Percentiles rank a stretch among this genome's conserved stretches.
Evolutionary conservation across 2,329 filamentous ascomycete species (phyloP).

Genomic region (Fusarium equiseti): DNA sequence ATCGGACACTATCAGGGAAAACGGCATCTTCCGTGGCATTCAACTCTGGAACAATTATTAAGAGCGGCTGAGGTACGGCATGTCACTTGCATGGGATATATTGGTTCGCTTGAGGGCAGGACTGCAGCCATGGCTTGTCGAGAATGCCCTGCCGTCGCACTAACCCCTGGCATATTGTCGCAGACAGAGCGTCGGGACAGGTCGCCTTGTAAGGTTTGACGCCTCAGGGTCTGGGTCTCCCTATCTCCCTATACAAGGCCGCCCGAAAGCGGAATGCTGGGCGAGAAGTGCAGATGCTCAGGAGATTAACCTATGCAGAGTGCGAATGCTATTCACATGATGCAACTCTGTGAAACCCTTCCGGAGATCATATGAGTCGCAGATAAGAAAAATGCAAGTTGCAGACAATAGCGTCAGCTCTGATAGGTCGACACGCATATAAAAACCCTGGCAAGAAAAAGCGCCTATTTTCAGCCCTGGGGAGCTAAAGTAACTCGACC

Average conservation of each 20-base stretch:
- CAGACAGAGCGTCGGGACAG: constrained; percentile 3
- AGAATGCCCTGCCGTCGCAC: not conserved
- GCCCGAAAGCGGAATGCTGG: constrained; percentile 31
- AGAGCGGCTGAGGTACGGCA: constrained; percentile 17
- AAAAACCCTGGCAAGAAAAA: constrained; percentile 18
- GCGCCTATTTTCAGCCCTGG: constrained; percentile 39
- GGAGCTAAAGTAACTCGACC: constrained; percentile 20
- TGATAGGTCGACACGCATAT: not conserved
- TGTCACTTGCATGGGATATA: constrained; percentile 23
- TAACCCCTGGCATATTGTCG: constrained; percentile 19
- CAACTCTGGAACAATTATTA: constrained; percentile 17
- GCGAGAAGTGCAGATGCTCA: constrained; percentile 1
- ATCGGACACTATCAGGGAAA: constrained; percentile 2
- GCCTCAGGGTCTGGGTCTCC: not conserved
- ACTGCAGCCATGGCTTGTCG: constrained; percentile 28
- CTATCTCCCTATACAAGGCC: not conserved
- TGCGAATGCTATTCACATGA: not conserved
- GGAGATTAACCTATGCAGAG: not conserved
- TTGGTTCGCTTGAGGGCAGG: constrained; percentile 8
- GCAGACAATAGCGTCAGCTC: constrained; percentile 10
- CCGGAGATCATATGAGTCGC: constrained; percentile 8
- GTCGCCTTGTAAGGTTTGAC: constrained; percentile 24
- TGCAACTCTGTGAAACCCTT: constrained; percentile 15
- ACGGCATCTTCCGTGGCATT: constrained; percentile 16
- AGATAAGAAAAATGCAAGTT: constrained; percentile 3